Base-by-base conservation (phyloP, 805 yeast species). In the Pichia thaimueangensis region DNA sequence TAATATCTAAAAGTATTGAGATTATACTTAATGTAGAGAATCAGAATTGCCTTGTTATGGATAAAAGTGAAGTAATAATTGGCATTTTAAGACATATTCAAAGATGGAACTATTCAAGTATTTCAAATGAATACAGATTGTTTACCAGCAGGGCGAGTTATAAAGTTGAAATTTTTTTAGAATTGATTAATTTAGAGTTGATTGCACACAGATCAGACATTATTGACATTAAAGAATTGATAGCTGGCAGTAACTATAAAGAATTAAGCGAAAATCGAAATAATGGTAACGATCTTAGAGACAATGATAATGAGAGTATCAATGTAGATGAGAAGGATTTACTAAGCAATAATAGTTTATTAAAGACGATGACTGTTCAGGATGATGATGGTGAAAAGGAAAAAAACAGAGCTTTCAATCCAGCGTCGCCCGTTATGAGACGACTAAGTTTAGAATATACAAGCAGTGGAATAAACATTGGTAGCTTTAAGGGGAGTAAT, bases 31-130 rank as follows among this genome's bases (percentile, higher is more conserved):
- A 91, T 56, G 65, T 73, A 21, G 67, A 65, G 28, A 73, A 81
- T 50, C 80, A 82, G 54, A 88, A 88, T 40, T 59, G 85, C 5
- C 65, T 91, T 35, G 60, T 91, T 12, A 78, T 93, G 19, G 97
- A 93, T 57, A 75, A 83, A 30, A 80, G 89, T 6, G 81, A 83
- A 45, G 77, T 93, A 11, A 70, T 89, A 16, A 76, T 87, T 10
- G 96, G 97, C 0, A 68, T 89, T 2, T 63, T 93, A 27, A 69
- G 98, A 39, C 80, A 82, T 57, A 69, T 89, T 30, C 93, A 86
- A 61, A 83, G 83, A 62, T 91, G 97, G 97, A 82, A 80, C 52
- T 82, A 83, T 57, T 78, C 89, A 20, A 81, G 94, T 16, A 78
- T 91, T 5, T 74, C 88, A 19, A 82, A 82, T 53, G 97, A 91